phyloP scores from a whole-genome alignment of 2,329 filamentous ascomycete species.

The Albifimbria verrucaria region DNA sequence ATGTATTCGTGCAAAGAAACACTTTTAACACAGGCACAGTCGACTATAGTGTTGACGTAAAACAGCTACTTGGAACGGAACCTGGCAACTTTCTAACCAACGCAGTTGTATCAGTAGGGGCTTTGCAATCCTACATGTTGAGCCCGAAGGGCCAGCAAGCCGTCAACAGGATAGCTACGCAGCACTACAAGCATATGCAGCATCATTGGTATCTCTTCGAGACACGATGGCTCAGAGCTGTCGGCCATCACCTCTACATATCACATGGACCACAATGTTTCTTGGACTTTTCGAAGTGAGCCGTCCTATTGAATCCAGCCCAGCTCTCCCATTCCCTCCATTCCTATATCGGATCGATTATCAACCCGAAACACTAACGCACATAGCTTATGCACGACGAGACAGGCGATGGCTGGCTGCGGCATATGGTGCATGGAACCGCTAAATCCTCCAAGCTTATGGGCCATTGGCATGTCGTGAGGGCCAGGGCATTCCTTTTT shows the following conservation, averaged over 20 bases:
- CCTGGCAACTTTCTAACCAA: slow-evolving; percentile 17
- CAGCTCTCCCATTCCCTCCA: no score
- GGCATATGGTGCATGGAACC: slow-evolving; percentile 31
- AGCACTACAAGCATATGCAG: slow-evolving; percentile 19
- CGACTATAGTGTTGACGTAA: slow-evolving; percentile 12
- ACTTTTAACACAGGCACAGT: slow-evolving; percentile 17
- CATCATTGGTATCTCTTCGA: slow-evolving; percentile 20
- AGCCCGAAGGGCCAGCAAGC: slow-evolving; percentile 1
- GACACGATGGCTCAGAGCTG: slow-evolving; percentile 9
- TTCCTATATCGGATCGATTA: no score
- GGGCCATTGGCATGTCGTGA: slow-evolving; percentile 21
- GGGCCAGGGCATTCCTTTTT: slow-evolving; percentile 24
- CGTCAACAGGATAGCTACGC: slow-evolving; percentile 10
- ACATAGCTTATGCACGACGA: slow-evolving; percentile 31
- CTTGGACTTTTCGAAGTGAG: slow-evolving; percentile 31
- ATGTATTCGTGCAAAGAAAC: slow-evolving; percentile 23
- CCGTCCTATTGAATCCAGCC: not conserved
- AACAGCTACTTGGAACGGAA: slow-evolving; percentile 14
- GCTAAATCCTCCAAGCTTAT: slow-evolving; percentile 25
- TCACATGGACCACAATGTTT: slow-evolving; percentile 31
- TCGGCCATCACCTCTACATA: slow-evolving; percentile 1
- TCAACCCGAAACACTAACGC: no score
- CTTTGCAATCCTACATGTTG: slow-evolving; percentile 24
- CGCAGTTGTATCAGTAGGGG: slow-evolving; percentile 26
- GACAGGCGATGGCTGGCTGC: slow-evolving; percentile 28